Percentiles rank a stretch among this genome's conserved stretches.
Evolutionary conservation across 2,329 filamentous ascomycete species (phyloP).

Genomic region (Aspergillaceae sp.): DNA sequence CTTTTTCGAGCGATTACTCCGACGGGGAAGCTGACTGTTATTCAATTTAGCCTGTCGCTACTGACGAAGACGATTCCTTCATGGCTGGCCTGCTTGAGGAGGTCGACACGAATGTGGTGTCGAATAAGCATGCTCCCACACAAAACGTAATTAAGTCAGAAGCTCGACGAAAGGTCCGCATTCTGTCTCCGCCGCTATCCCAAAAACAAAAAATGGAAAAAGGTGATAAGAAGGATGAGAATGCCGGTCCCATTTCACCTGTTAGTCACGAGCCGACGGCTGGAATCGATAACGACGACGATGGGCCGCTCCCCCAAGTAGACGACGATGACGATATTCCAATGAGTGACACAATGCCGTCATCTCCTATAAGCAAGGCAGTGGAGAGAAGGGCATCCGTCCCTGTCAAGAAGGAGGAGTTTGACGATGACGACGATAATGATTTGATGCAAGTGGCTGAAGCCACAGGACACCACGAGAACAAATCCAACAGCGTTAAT

Average conservation of each 20-base stretch:
- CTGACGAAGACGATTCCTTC: slow-evolving; percentile 82
- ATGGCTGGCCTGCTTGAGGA: slow-evolving; percentile 76
- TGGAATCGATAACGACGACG: slow-evolving; percentile 42
- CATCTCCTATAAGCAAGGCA: slow-evolving; percentile 75
- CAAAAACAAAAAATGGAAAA: slow-evolving; percentile 48
- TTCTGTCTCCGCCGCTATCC: slow-evolving; percentile 63
- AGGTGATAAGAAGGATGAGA: slow-evolving; percentile 35
- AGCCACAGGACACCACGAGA: slow-evolving; percentile 54
- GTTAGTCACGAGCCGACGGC: slow-evolving; percentile 30
- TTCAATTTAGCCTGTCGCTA: slow-evolving; percentile 57
- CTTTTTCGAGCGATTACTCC: background rate
- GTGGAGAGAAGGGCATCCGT: slow-evolving; percentile 59
- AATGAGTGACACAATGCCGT: slow-evolving; percentile 82
- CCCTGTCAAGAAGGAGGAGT: slow-evolving; percentile 50
- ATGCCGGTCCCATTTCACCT: slow-evolving; percentile 40
- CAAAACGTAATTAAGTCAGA: slow-evolving; percentile 63
- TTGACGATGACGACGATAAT: slow-evolving; percentile 65
- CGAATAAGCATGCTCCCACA: slow-evolving; percentile 41
- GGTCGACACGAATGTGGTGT: slow-evolving; percentile 68
- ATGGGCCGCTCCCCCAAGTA: slow-evolving; percentile 47
- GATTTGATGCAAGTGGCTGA: slow-evolving; percentile 81
- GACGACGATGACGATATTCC: slow-evolving; percentile 67
- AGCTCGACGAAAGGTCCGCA: slow-evolving; percentile 68
- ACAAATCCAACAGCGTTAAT: slow-evolving; percentile 67
- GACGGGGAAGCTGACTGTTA: slow-evolving; percentile 3